Evolutionary conservation across 257 asterid genomes (phyloP), one percentile per base, ranked within the genome.

Genomic region (Capsicum chinense): DNA sequence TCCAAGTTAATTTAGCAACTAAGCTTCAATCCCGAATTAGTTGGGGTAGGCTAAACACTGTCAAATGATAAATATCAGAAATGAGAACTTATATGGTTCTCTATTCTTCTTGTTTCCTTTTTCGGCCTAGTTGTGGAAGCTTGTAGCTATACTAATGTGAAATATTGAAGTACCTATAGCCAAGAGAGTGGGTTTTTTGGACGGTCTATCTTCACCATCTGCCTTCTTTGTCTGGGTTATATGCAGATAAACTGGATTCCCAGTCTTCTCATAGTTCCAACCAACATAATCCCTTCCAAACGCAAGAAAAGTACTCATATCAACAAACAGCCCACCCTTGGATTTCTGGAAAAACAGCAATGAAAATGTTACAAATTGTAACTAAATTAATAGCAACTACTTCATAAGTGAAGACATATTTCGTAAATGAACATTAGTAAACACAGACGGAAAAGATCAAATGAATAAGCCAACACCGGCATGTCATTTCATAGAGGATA

Each of bases 221-320:
- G 90, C 88, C 92, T 93, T 94, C 79, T 35, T 70, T 6, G 90
- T 92, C 88, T 92, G 98, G 88, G 89, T 91, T 82, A 97, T 93
- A 88, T 93, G 98, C 91, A 97, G 86, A 83, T 97, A 97, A 59
- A 97, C 94, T 10, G 99, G 94, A 79, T 97, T 88, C 81, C 98
- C 95, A 5, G 94, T 90, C 92, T 97, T 97, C 90, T 90, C 96
- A 84, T 88, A 95, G 91, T 97, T 97, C 99, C 99, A 97, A 12
- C 84, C 89, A 54, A 93, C 98, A 86, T 87, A 93, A 80, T 95
- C 98, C 94, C 91, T 93, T 79, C 99, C 99, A 83, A 95, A 97
- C 63, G 98, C 99, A 44, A 97, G 93, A 91, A 97, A 95, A 0
- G 96, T 83, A 87, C 87, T 89, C 99, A 97, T 93, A 87, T 97